Evolutionary conservation across 208 protist genomes (phyloP).

Genomic region (Leishmania aethiopica): DNA sequence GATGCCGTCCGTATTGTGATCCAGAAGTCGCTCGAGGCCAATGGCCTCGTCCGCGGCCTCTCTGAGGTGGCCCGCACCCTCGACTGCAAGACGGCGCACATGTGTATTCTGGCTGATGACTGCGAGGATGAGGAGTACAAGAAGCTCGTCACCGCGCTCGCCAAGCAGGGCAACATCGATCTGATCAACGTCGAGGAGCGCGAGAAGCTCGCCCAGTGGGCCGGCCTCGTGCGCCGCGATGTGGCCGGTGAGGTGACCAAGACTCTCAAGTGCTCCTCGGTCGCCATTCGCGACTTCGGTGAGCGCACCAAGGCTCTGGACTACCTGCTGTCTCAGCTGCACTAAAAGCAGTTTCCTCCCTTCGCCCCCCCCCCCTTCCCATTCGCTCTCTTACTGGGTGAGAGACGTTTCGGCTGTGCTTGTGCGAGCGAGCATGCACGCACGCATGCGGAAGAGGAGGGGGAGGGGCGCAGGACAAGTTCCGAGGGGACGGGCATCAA

Average conservation of each 20-base stretch:
- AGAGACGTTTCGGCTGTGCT: not conserved
- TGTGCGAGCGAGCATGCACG: not conserved
- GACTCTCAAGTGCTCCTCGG: conserved; percentile 89
- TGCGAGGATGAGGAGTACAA: conserved; percentile 94
- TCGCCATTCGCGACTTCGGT: conserved; percentile 90
- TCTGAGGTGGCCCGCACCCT: conserved; percentile 86
- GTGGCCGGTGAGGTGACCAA: conserved; percentile 70
- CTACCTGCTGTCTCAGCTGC: conserved; percentile 78
- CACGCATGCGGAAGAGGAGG: not conserved
- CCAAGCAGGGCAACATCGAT: conserved; percentile 83
- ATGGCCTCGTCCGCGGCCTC: conserved; percentile 89
- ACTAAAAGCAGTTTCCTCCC: conserved; percentile 24
- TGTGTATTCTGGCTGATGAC: conserved; percentile 91
- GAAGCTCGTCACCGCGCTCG: conserved; percentile 87
- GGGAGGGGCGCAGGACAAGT: not conserved
- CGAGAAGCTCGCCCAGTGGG: conserved; percentile 86
- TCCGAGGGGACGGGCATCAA: not conserved
- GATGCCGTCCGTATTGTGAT: conserved; percentile 90
- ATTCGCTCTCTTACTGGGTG: conserved; percentile 16
- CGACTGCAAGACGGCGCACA: conserved; percentile 81
- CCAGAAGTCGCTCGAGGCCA: conserved; percentile 83
- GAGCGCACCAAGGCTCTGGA: conserved; percentile 85
- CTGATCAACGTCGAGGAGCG: conserved; percentile 89
- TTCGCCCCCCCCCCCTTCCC: not conserved
- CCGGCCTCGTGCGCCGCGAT: conserved; percentile 63